phyloP scores from a whole-genome alignment of 768 basidiomycete genomes.

The Tricholoma terreum region DNA sequence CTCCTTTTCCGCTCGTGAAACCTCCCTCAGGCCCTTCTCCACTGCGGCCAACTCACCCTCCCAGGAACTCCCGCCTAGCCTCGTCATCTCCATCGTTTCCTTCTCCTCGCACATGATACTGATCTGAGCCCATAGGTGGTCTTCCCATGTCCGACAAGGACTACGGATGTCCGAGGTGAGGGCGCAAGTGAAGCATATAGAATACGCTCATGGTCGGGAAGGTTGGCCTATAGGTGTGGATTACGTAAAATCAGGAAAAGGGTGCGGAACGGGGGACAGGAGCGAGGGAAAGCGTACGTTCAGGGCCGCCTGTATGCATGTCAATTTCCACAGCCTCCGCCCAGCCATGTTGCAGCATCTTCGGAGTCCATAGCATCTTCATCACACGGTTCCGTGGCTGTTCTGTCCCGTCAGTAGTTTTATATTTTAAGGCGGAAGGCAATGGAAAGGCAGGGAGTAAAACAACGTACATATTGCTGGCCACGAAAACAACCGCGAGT shows the following conservation, averaged over 20 bases:
- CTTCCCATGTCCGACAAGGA: slow-evolving; percentile 91
- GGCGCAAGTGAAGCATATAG: slow-evolving; percentile 86
- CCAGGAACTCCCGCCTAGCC: slow-evolving; percentile 82
- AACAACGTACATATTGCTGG: slow-evolving; percentile 55
- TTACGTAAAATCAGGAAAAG: too few relatives aligned
- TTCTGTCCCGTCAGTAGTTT: too few relatives aligned
- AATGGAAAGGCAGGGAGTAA: too few relatives aligned
- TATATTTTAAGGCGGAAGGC: too few relatives aligned
- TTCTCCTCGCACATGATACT: slow-evolving; percentile 80
- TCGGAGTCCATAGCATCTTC: slow-evolving; percentile 47
- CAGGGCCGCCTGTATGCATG: slow-evolving; percentile 75
- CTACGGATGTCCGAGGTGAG: slow-evolving; percentile 57
- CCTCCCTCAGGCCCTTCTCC: slow-evolving; percentile 27
- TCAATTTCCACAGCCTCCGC: slow-evolving; percentile 83
- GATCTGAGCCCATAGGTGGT: slow-evolving; percentile 91
- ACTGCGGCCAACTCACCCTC: slow-evolving; percentile 53
- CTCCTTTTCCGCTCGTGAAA: slow-evolving; percentile 49
- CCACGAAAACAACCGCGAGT: slow-evolving; percentile 78
- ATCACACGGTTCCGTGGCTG: slow-evolving; percentile 40
- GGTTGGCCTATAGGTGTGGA: too few relatives aligned
- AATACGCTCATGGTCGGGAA: slow-evolving; percentile 61
- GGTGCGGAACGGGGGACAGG: neutral
- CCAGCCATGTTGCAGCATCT: slow-evolving; percentile 53
- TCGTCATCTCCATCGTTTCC: slow-evolving; percentile 62
- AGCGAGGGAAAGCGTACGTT: slow-evolving; percentile 48